Conservation (phyloP, 192 early-diverging fungal species). For the Lobosporangium transversale region DNA sequence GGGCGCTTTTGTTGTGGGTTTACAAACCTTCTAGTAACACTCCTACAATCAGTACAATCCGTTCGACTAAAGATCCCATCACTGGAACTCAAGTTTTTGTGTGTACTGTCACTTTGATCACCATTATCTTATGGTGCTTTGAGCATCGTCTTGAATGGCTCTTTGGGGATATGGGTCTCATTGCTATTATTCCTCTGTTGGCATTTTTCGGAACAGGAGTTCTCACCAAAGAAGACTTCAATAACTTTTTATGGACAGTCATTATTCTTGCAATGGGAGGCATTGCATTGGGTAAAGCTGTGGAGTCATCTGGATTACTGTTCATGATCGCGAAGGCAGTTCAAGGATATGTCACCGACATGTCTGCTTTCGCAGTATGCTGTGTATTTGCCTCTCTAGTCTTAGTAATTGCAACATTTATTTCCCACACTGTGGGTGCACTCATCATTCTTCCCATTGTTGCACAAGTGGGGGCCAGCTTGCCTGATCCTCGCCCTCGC, state of each 20-base stretch:
- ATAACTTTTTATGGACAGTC: slow-evolving; percentile 95
- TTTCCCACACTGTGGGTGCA: slow-evolving; percentile 95
- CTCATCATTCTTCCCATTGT: slow-evolving; percentile 97
- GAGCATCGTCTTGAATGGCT: slow-evolving; percentile 76
- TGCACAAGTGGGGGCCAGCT: slow-evolving; percentile 80
- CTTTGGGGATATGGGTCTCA: slow-evolving; percentile 96
- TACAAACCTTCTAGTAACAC: slow-evolving; percentile 81
- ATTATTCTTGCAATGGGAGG: slow-evolving; percentile 95
- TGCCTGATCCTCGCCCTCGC: slow-evolving; percentile 74
- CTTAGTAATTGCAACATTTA: slow-evolving; percentile 88
- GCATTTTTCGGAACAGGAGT: slow-evolving; percentile 92
- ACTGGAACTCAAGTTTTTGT: slow-evolving; percentile 81
- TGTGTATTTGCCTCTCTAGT: slow-evolving; percentile 83
- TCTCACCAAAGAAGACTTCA: slow-evolving; percentile 95
- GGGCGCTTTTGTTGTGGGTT: slow-evolving; percentile 82
- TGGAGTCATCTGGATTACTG: slow-evolving; percentile 87
- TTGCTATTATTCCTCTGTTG: slow-evolving; percentile 92
- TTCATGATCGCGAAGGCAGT: slow-evolving; percentile 79
- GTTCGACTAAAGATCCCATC: slow-evolving; percentile 67
- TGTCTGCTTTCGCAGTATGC: slow-evolving; percentile 77
- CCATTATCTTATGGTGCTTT: slow-evolving; percentile 92
- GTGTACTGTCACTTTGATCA: slow-evolving; percentile 71
- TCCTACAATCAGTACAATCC: slow-evolving; percentile 63
- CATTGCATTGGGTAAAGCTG: slow-evolving; percentile 91
- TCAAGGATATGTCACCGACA: slow-evolving; percentile 67